Percentiles rank a stretch among this genome's conserved stretches.
These are phyloP conservation scores for Houttuynia cordata DNA, from an alignment of 164 flowering plant genomes.

Conservation along the genomic window DNA sequence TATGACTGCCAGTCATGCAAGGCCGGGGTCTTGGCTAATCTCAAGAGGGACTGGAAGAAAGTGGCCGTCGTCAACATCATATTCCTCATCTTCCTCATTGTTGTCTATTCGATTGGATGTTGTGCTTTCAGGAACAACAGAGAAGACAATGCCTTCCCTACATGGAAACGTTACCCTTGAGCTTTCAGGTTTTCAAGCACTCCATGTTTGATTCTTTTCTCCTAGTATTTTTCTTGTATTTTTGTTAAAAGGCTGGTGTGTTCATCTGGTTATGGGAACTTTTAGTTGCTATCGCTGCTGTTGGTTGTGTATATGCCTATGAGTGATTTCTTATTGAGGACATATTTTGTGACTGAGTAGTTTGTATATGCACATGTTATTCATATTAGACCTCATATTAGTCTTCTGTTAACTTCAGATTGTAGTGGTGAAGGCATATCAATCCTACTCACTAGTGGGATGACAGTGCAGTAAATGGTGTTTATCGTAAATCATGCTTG, in stretches of 20 bases:
- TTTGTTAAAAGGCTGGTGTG: not conserved
- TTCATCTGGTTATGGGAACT: not conserved
- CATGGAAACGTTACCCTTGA: conserved; percentile 17
- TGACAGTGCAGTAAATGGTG: too few relatives aligned
- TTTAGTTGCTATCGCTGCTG: not conserved
- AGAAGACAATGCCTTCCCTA: conserved; percentile 21
- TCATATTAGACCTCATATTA: not conserved
- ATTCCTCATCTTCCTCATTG: conserved; percentile 31
- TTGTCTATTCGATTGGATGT: conserved; percentile 42
- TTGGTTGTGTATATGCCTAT: not conserved
- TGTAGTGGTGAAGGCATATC: too few relatives aligned
- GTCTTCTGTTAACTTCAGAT: too few relatives aligned
- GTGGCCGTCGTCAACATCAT: conserved; percentile 35
- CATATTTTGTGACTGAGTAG: not conserved
- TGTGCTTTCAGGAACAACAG: conserved; percentile 50
- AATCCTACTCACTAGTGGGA: too few relatives aligned
- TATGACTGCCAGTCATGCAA: conserved; percentile 43
- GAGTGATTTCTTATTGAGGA: not conserved
- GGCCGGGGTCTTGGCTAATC: conserved; percentile 39
- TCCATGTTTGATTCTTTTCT: not conserved
- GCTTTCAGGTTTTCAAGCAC: not conserved
- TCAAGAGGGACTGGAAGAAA: conserved; percentile 42
- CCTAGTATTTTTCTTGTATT: not conserved
- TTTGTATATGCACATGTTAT: not conserved
- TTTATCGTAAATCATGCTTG: too few relatives aligned